Conservation (phyloP, 1,139 yeast genomes). For the Pichia sp. region DNA sequence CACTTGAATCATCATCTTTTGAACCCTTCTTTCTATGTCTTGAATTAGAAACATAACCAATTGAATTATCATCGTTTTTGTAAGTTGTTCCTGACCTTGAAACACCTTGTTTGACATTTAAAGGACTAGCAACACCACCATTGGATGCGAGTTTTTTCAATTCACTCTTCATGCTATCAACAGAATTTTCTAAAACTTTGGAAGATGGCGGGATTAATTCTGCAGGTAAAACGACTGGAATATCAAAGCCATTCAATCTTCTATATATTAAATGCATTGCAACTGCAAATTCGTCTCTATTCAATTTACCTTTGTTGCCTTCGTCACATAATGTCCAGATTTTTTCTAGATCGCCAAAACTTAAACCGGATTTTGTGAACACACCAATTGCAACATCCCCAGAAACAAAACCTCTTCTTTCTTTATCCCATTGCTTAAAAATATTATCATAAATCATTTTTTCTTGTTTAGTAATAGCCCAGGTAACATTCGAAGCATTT, state of each 20-base stretch:
- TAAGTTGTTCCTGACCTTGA: constrained; percentile 51
- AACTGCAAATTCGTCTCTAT: constrained; percentile 73
- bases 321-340: constrained; percentile 83
- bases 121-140: constrained; percentile 16
- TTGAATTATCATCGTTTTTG: constrained; percentile 60
- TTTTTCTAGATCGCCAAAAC: constrained; percentile 76
- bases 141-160: constrained; percentile 30
- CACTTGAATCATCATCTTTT: constrained; percentile 10
- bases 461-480: constrained; percentile 85
- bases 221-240: constrained; percentile 69
- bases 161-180: constrained; percentile 45
- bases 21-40: constrained; percentile 43
- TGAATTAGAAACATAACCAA: constrained; percentile 60
- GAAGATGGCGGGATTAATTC: constrained; percentile 79
- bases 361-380: constrained; percentile 84
- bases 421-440: constrained; percentile 79
- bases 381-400: constrained; percentile 82
- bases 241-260: constrained; percentile 63
- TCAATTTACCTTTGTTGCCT: constrained; percentile 64
- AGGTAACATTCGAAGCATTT: constrained; percentile 44
- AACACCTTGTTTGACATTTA: constrained; percentile 14
- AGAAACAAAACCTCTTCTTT: constrained; percentile 60
- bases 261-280: constrained; percentile 82
- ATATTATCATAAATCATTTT: constrained; percentile 81
- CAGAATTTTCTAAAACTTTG: constrained; percentile 45